Conservation (phyloP, 108 stramenopile genomes). For the Asterionellopsis glacialis region DNA sequence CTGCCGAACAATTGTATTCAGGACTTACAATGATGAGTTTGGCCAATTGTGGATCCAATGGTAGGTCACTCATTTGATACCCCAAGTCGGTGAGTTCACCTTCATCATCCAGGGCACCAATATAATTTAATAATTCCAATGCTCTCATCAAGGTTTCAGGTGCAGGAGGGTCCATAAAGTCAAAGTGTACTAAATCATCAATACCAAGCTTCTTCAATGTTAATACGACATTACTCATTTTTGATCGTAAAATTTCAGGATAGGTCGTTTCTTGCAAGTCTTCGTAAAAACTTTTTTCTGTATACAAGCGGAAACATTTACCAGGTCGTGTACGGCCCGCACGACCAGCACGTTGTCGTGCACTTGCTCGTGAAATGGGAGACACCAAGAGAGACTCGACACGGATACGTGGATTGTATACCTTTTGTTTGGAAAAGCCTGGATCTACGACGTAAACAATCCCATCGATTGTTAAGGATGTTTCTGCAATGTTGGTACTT, state of each 20-base stretch:
- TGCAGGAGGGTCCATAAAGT: constrained; percentile 99
- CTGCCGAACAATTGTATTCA: constrained; percentile 94
- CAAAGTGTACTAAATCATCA: constrained; percentile 98
- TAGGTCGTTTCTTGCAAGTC: constrained; percentile 98
- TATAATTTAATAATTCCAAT: constrained; percentile 94
- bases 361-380: constrained; percentile 96
- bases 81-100: constrained; percentile 95
- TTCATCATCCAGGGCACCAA: constrained; percentile 98
- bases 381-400: constrained; percentile 97
- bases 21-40: constrained; percentile 93
- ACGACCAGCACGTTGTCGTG: constrained; percentile 92
- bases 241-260: constrained; percentile 95
- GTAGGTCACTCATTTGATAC: constrained; percentile 96
- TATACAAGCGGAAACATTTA: constrained; percentile 99
- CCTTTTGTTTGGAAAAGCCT: constrained; percentile 99
- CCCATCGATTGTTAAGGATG: constrained; percentile 98
- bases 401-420: constrained; percentile 98
- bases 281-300: constrained; percentile 92
- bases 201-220: constrained; percentile 97
- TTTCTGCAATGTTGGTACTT: constrained; percentile 98
- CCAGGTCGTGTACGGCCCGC: constrained; percentile 98
- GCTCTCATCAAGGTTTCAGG: constrained; percentile 99
- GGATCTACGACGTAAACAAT: constrained; percentile 99
- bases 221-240: constrained; percentile 92
- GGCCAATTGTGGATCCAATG: constrained; percentile 85